Conservation (phyloP, 2,329 filamentous ascomycete genomes). For the Rutstroemia sp. region DNA sequence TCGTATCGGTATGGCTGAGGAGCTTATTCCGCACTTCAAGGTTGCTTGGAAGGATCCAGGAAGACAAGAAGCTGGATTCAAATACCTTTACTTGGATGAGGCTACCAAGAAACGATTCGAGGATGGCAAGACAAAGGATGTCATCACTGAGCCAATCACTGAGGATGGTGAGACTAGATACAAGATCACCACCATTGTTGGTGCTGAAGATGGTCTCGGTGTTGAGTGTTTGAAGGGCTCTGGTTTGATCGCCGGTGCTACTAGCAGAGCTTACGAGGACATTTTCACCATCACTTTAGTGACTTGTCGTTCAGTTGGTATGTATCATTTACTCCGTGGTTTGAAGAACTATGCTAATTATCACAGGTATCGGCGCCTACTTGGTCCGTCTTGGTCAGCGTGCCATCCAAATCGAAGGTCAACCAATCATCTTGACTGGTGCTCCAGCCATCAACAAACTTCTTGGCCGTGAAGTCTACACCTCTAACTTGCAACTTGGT, state of each 20-base stretch:
- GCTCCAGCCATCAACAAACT: constrained; percentile 97
- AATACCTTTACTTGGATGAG: constrained; percentile 89
- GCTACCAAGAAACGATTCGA: constrained; percentile 83
- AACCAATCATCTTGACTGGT: constrained; percentile 97
- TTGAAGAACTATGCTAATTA: constrained; percentile 25
- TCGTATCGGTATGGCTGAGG: constrained; percentile 91
- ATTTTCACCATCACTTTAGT: constrained; percentile 98
- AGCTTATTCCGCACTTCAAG: constrained; percentile 94
- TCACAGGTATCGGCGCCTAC: constrained; percentile 84
- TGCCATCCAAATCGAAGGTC: constrained; percentile 97
- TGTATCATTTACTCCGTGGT: constrained; percentile 15
- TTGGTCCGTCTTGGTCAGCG: constrained; percentile 96
- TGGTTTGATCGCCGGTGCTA: constrained; percentile 95
- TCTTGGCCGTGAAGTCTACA: constrained; percentile 95
- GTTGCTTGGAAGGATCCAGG: constrained; percentile 87
- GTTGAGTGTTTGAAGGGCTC: constrained; percentile 96
- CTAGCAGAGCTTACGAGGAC: constrained; percentile 93
- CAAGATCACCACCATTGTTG: constrained; percentile 90
- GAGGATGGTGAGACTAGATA: constrained; percentile 86
- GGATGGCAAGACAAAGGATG: constrained; percentile 63
- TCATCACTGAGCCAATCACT: constrained; percentile 79
- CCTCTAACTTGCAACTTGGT: constrained; percentile 96
- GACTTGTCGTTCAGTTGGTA: constrained; percentile 94
- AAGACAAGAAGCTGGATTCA: constrained; percentile 84
- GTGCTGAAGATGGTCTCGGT: constrained; percentile 90